These are phyloP conservation scores for Cordyceps javanica DNA, from an alignment of 2,329 filamentous ascomycete species.

Conservation along the genomic window DNA sequence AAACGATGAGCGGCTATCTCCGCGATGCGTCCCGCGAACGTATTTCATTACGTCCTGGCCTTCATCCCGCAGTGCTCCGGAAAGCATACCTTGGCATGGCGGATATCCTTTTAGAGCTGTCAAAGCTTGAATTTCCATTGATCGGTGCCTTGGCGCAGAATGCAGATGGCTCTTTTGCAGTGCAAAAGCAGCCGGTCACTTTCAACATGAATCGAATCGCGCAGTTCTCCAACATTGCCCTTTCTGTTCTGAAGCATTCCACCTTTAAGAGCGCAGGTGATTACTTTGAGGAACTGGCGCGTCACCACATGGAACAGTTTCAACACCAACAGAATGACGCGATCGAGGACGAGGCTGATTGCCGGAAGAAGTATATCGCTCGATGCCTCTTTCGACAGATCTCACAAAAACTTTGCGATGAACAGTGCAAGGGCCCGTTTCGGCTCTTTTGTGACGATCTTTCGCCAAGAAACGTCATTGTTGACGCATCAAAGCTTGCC, in stretches of 20 bases:
- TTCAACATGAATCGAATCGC: not conserved
- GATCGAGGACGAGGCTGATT: not conserved
- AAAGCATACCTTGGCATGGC: not conserved
- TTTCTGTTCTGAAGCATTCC: not conserved
- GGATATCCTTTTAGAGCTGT: not conserved
- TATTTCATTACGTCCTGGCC: not conserved
- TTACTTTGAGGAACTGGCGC: conserved; percentile 1
- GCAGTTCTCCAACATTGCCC: not conserved
- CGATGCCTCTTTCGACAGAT: not conserved
- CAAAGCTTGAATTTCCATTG: not conserved
- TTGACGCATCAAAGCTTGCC: not conserved
- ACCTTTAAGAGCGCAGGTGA: not conserved
- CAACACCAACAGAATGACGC: not conserved
- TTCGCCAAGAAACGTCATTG: not conserved
- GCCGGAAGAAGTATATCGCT: not conserved
- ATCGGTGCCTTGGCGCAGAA: not conserved
- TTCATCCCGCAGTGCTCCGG: not conserved
- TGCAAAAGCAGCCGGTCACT: not conserved
- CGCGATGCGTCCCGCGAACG: not conserved
- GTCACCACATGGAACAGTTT: not conserved
- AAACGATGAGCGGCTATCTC: not conserved
- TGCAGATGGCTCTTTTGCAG: not conserved
- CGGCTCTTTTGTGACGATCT: not conserved
- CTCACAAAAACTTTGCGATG: not conserved
- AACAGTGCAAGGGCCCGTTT: not conserved